Conservation (phyloP, 371 early-diverging fungal species). For the Coemansia sp. region DNA sequence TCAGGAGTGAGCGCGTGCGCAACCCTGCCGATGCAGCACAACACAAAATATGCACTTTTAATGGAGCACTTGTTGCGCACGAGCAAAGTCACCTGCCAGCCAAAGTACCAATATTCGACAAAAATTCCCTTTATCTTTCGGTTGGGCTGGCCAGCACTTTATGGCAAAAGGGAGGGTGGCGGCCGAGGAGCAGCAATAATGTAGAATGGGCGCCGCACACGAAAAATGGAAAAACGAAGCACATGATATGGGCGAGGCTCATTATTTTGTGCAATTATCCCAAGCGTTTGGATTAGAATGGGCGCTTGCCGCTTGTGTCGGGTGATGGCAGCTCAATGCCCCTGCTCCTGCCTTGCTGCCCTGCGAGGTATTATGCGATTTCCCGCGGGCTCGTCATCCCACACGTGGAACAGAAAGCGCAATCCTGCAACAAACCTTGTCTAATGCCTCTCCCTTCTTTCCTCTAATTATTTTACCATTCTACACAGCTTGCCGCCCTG, state of each 20-base stretch:
- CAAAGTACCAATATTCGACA: no score
- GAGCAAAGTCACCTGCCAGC: no score
- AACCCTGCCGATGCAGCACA: not conserved
- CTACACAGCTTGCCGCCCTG: not conserved
- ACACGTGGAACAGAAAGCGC: not conserved
- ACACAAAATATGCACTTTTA: not conserved
- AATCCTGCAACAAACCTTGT: not conserved
- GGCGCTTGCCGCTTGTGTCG: slow-evolving; percentile 1
- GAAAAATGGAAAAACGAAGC: not conserved
- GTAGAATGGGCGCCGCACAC: not conserved
- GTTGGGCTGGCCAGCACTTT: not conserved
- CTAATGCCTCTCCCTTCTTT: not conserved
- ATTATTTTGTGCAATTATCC: not conserved
- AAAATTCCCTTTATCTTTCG: no score
- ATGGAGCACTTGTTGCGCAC: not conserved
- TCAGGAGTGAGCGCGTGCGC: not conserved
- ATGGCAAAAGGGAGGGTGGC: not conserved
- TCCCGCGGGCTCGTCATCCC: not conserved
- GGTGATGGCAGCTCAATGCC: not conserved
- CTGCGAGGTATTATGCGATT: not conserved
- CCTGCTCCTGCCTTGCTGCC: not conserved
- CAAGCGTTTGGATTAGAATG: not conserved
- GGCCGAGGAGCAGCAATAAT: not conserved
- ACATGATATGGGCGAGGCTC: not conserved
- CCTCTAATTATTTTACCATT: not conserved